Conservation (phyloP, 495 filamentous ascomycete genomes). For the Aspergillus indologenus region DNA sequence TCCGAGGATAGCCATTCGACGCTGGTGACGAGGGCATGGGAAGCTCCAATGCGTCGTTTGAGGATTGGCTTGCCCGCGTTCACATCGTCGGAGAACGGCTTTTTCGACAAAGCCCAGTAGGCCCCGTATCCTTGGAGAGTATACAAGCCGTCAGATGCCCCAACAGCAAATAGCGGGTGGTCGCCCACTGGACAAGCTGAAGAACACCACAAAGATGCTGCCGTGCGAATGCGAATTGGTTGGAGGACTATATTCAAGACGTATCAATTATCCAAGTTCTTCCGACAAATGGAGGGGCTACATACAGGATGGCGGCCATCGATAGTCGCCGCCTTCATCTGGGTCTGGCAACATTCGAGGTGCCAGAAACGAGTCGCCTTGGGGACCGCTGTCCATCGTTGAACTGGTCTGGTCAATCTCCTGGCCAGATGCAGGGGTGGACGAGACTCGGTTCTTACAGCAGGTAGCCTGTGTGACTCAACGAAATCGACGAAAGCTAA, state of each 20-base stretch:
- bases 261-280: background rate
- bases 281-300: background rate
- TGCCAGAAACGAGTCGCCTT: slow-evolving; percentile 36
- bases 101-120: slow-evolving; percentile 34
- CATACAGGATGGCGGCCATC: slow-evolving; percentile 32
- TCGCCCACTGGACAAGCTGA: slow-evolving; percentile 30
- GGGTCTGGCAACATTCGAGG: slow-evolving; percentile 35
- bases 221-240: slow-evolving; percentile 29
- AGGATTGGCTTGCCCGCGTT: slow-evolving; percentile 15
- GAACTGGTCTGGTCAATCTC: slow-evolving; percentile 28
- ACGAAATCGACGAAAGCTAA: slow-evolving; percentile 39
- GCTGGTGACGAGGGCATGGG: slow-evolving; percentile 32
- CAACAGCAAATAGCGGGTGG: slow-evolving; percentile 38
- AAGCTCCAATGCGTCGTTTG: slow-evolving; percentile 25
- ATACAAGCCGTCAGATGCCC: slow-evolving; percentile 41
- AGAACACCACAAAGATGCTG: slow-evolving; percentile 37
- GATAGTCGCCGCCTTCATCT: slow-evolving; percentile 34
- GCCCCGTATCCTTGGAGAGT: slow-evolving; percentile 31
- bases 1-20: slow-evolving; percentile 41
- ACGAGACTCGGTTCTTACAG: slow-evolving; percentile 28
- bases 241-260: slow-evolving; percentile 22
- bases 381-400: slow-evolving; percentile 40
- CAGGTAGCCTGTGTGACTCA: slow-evolving; percentile 39
- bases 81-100: slow-evolving; percentile 27
- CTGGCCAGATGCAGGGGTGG: slow-evolving; percentile 4